Evolutionary conservation across 1,284 basidiomycete species (phyloP).

Genomic region (Ustilago sp.): DNA sequence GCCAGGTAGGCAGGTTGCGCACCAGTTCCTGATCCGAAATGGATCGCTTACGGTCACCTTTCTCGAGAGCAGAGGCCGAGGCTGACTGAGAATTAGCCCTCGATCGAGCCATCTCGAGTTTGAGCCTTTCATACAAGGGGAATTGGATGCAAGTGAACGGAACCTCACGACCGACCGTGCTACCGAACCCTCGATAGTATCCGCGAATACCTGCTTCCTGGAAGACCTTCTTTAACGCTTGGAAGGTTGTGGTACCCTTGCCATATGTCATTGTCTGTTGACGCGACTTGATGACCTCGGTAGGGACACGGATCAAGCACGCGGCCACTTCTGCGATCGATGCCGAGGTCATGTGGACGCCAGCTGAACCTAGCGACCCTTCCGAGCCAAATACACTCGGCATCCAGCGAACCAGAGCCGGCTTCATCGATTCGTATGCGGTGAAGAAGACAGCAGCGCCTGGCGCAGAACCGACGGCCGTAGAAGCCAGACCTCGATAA

Average conservation of each 20-base stretch:
- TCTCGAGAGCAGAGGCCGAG: neutral
- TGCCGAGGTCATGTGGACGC: conserved; percentile 70
- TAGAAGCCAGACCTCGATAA: conserved; percentile 94
- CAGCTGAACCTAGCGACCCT: conserved; percentile 52
- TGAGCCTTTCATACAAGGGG: conserved; percentile 92
- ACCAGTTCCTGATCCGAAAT: conserved; percentile 45
- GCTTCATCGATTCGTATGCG: conserved; percentile 91
- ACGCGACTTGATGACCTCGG: conserved; percentile 90
- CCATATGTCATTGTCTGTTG: conserved; percentile 82
- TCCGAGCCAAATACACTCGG: conserved; percentile 29
- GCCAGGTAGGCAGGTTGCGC: conserved; percentile 76
- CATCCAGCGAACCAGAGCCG: conserved; percentile 66
- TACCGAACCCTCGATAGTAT: conserved; percentile 83
- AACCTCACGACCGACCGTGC: conserved; percentile 86
- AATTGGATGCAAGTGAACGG: conserved; percentile 98
- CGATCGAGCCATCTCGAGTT: conserved; percentile 70
- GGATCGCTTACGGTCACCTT: neutral
- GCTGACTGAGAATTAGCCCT: conserved; percentile 11
- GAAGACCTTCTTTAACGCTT: conserved; percentile 73
- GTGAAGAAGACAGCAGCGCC: conserved; percentile 97
- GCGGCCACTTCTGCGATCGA: conserved; percentile 74
- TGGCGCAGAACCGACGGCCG: conserved; percentile 93
- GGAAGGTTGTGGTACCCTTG: conserved; percentile 72
- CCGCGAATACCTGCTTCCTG: conserved; percentile 76
- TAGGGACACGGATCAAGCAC: conserved; percentile 91